Conservation (phyloP, 2,329 filamentous ascomycete species). For the Cercospora sp. region DNA sequence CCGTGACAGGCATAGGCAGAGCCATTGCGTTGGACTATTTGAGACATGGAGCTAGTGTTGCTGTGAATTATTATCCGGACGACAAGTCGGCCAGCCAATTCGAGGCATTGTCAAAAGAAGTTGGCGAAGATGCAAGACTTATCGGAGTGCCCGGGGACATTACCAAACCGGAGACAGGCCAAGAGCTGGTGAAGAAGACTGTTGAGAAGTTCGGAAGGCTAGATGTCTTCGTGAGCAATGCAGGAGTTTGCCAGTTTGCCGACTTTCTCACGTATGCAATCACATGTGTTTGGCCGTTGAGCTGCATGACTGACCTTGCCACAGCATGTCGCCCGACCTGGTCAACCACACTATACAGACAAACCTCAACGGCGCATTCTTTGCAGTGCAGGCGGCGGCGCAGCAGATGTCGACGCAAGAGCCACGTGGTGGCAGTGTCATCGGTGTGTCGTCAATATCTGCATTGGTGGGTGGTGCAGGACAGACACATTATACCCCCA, state of each 20-base stretch:
- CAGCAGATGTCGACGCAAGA: slow-evolving; percentile 72
- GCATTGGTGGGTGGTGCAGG: slow-evolving; percentile 74
- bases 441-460: slow-evolving; percentile 70
- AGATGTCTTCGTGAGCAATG: slow-evolving; percentile 80
- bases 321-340: slow-evolving; percentile 65
- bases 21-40: slow-evolving; percentile 81
- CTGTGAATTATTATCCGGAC: slow-evolving; percentile 74
- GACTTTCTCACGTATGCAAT: slow-evolving; percentile 69
- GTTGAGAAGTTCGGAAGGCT: slow-evolving; percentile 59
- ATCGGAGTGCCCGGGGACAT: slow-evolving; percentile 76
- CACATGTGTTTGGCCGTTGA: neutral
- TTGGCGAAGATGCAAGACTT: slow-evolving; percentile 45
- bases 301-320: slow-evolving; percentile 9
- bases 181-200: slow-evolving; percentile 64
- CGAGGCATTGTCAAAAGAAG: slow-evolving; percentile 50
- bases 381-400: slow-evolving; percentile 79
- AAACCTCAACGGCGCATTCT: slow-evolving; percentile 87
- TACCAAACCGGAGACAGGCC: slow-evolving; percentile 69
- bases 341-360: slow-evolving; percentile 71
- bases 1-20: slow-evolving; percentile 80
- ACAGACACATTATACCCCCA: slow-evolving; percentile 85
- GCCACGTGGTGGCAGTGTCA: slow-evolving; percentile 71
- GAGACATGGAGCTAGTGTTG: slow-evolving; percentile 73
- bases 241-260: slow-evolving; percentile 83
- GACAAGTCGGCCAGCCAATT: slow-evolving; percentile 51